A percentile compares a stretch with the other conserved stretches of the same genome.
phyloP scores from a whole-genome alignment of 306 rosid genomes.

The Oemleria cerasiformis region DNA sequence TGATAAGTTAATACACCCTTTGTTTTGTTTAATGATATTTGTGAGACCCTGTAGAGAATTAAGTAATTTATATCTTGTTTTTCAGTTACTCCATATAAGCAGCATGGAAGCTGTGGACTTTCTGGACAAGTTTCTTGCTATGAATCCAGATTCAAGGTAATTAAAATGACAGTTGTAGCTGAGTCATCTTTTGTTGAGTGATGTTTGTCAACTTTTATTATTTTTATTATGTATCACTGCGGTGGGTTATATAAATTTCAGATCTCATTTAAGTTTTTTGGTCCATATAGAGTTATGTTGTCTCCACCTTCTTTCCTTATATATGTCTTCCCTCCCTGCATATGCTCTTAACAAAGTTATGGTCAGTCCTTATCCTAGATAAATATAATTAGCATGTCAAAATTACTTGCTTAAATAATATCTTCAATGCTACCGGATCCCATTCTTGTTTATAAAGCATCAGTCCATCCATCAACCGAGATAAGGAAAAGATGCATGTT shows the following conservation, averaged over 20 bases:
- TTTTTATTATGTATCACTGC: neutral
- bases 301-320: constrained; percentile 1
- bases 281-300: neutral
- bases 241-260: neutral
- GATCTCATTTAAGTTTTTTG: neutral
- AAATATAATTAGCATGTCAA: neutral
- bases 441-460: neutral
- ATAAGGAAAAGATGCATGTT: neutral
- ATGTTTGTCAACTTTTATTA: neutral
- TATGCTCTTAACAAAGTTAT: neutral
- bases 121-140: constrained; percentile 72
- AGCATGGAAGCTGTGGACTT: constrained; percentile 80
- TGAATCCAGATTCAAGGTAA: constrained; percentile 81
- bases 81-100: constrained; percentile 59
- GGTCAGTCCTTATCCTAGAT: neutral
- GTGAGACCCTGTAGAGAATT: constrained; percentile 23
- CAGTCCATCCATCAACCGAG: neutral
- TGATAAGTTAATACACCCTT: neutral
- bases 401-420: neutral
- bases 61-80: constrained; percentile 18
- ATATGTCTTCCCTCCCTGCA: neutral
- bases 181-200: constrained; percentile 6
- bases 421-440: neutral
- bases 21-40: neutral
- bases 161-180: constrained; percentile 10